Conservation (phyloP, 1,284 basidiomycete genomes). For the Gomphus bonarii region DNA sequence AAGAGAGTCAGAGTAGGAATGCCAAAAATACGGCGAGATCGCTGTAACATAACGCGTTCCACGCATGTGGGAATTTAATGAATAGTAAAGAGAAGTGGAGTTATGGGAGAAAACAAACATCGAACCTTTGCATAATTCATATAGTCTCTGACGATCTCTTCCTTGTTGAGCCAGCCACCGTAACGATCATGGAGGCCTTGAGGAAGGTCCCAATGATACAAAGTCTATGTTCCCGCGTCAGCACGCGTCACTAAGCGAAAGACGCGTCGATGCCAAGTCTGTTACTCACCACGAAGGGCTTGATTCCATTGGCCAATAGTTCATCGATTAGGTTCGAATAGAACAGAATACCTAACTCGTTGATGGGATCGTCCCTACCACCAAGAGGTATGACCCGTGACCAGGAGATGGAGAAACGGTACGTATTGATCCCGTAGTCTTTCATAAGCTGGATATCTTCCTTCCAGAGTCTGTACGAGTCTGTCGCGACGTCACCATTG, state of each 20-base stretch:
- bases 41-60: background rate
- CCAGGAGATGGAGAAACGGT: constrained; percentile 70
- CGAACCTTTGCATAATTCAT: constrained; percentile 49
- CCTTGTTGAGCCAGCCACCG: constrained; percentile 61
- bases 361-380: constrained; percentile 61
- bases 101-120: background rate
- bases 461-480: constrained; percentile 58
- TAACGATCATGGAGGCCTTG: constrained; percentile 61
- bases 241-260: background rate
- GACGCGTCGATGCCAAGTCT: background rate
- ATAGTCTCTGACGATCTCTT: constrained; percentile 53
- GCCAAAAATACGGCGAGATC: background rate
- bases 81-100: constrained; percentile 2
- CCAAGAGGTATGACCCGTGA: constrained; percentile 60
- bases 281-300: constrained; percentile 50
- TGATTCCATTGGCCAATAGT: constrained; percentile 51
- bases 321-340: constrained; percentile 63
- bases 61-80: background rate
- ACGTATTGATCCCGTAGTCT: constrained; percentile 46
- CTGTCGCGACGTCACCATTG: constrained; percentile 59
- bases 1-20: constrained; percentile 4
- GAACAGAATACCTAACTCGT: constrained; percentile 54
- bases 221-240: constrained; percentile 33
- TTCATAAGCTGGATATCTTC: constrained; percentile 60
- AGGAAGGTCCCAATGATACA: constrained; percentile 75